A percentile compares a stretch with the other conserved stretches of the same genome.
Conservation (phyloP, 352 stramenopile species). For the Pythium folliculosum region DNA sequence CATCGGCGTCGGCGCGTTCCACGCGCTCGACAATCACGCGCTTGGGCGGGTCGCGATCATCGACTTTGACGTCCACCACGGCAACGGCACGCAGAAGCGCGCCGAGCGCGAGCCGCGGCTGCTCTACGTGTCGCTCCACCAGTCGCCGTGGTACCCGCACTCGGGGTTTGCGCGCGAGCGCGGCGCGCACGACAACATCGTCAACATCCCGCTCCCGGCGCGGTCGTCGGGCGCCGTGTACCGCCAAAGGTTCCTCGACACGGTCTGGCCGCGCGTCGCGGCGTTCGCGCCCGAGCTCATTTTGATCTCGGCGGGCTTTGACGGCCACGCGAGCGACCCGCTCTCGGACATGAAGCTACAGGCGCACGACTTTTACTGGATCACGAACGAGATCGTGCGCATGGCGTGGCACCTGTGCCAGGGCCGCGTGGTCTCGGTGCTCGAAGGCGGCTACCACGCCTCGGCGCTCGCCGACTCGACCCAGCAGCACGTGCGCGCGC, state of each 20-base stretch:
- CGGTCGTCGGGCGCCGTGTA: constrained; percentile 70
- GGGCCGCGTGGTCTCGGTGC: constrained; percentile 49
- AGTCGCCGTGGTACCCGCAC: constrained; percentile 66
- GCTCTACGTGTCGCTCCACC: constrained; percentile 37
- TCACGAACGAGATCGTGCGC: constrained; percentile 44
- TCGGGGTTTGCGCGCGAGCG: constrained; percentile 48
- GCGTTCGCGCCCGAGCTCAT: constrained; percentile 92
- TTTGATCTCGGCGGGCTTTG: constrained; percentile 95
- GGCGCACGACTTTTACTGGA: constrained; percentile 44
- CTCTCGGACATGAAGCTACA: constrained; percentile 77
- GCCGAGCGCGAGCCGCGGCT: constrained; percentile 61
- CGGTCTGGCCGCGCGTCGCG: constrained; percentile 85
- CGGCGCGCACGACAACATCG: constrained; percentile 69
- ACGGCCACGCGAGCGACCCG: constrained; percentile 91
- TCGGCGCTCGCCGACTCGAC: constrained; percentile 32
- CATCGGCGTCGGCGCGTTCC: constrained; percentile 66
- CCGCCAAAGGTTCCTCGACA: constrained; percentile 44
- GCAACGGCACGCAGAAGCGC: constrained; percentile 87
- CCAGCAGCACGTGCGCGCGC: constrained; percentile 33
- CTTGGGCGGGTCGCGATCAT: constrained; percentile 65
- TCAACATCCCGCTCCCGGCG: constrained; percentile 36
- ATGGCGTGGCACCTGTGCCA: constrained; percentile 39
- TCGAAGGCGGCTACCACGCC: constrained; percentile 58
- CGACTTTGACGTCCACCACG: constrained; percentile 91
- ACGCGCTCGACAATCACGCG: constrained; percentile 39